phyloP scores from a whole-genome alignment of 306 rosid species.

The Fragaria nilgerrensis region DNA sequence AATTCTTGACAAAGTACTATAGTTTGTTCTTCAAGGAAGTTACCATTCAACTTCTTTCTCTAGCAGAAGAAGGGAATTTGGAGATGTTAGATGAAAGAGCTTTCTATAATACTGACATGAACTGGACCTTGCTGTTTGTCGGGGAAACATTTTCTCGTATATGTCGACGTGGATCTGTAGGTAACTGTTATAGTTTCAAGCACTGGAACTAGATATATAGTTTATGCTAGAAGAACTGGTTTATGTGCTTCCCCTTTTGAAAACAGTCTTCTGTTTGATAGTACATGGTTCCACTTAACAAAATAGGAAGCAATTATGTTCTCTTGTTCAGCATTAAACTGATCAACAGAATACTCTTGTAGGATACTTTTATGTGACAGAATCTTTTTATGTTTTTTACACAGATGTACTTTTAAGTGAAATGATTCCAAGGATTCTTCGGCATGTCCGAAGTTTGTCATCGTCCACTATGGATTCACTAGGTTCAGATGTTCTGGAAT shows the following conservation, averaged over 20 bases:
- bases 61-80: slow-evolving; percentile 51
- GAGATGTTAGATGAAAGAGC: slow-evolving; percentile 26
- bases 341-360: background rate
- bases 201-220: slow-evolving; percentile 10
- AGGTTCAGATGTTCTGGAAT: slow-evolving; percentile 40
- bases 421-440: slow-evolving; percentile 47
- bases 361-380: slow-evolving; percentile 19
- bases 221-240: slow-evolving; percentile 6
- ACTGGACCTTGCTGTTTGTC: slow-evolving; percentile 57
- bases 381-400: slow-evolving; percentile 26
- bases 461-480: slow-evolving; percentile 39
- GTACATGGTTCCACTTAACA: slow-evolving; percentile 6
- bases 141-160: slow-evolving; percentile 86
- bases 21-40: slow-evolving; percentile 82
- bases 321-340: slow-evolving; percentile 4
- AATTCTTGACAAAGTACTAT: slow-evolving; percentile 52
- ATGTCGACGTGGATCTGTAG: slow-evolving; percentile 92
- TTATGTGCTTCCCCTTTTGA: background rate
- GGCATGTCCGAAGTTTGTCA: slow-evolving; percentile 48
- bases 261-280: background rate
- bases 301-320: background rate
- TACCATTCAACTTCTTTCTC: slow-evolving; percentile 67
- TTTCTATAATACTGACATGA: slow-evolving; percentile 25
- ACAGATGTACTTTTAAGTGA: slow-evolving; percentile 72
- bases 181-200: slow-evolving; percentile 45